Evolutionary conservation across 768 basidiomycete genomes (phyloP), one percentile per base, ranked within the genome.

Genomic region (Rhizopogon vulgaris): DNA sequence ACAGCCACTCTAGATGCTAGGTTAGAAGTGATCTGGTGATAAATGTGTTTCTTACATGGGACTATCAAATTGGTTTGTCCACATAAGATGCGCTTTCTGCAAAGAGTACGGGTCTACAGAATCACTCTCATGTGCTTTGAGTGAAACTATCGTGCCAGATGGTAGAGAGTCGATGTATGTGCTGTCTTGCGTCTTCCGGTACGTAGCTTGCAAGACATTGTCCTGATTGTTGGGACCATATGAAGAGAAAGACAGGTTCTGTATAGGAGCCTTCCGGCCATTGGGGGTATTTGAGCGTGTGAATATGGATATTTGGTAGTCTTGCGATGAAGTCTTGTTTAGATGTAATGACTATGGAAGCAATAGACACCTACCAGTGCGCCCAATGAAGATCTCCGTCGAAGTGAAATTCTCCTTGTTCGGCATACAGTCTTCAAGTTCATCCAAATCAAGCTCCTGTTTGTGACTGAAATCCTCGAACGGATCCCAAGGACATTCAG

Each of bases 171-270:
- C 90, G 40, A 93, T 78, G 67, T 95, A 95, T 25, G 75, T 70
- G 54, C 85, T 78, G 65, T 96, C 93, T 37, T 83, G 82, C 1
- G 90, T 87, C 36, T 78, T 83, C 6, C 76, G 77, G 72, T 95
- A 97, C 9, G 79, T 65, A 4, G 80, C 70, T 62, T 95, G 94
- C 11, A 84, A 61, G 7, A 78, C 70, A 56, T 78, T 81, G 64
- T 94, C 90, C 67, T 87, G 84, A 62, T 87, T 92, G 65, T 94
- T 94, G 5, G 95, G 93, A 0, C 93, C 91, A 66, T 97, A 97
- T 0, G 85, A 82, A 0, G 94, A 95, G 68, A 94, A 96, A 0
- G 85, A 83, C 14, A 98, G 78, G 49, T 89, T 89, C 60, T 97
- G 95, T 11, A 82, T 72, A 18, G 77, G 79, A 6, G 77, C 63